These are phyloP conservation scores for Kalmusia sp. DNA, from an alignment of 2,329 filamentous ascomycete species.

Conservation along the genomic window DNA sequence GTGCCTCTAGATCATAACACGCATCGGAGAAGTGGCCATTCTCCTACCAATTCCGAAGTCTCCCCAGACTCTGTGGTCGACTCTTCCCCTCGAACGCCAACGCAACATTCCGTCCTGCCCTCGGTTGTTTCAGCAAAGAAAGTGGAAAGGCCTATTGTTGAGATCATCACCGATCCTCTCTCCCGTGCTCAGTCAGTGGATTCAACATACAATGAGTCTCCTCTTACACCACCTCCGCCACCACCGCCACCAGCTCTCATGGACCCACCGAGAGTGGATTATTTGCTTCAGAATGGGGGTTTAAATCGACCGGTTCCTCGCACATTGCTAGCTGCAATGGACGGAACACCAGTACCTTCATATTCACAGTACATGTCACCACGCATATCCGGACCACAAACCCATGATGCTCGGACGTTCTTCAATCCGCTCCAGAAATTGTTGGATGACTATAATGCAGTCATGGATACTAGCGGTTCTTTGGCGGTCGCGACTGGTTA, in stretches of 20 bases:
- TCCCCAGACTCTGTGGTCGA: slow-evolving; percentile 51
- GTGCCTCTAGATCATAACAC: slow-evolving; percentile 49
- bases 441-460: slow-evolving; percentile 83
- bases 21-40: slow-evolving; percentile 31
- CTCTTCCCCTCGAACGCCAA: slow-evolving; percentile 56
- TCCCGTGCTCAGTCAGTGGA: slow-evolving; percentile 43
- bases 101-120: slow-evolving; percentile 47
- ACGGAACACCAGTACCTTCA: slow-evolving; percentile 61
- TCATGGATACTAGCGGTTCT: slow-evolving; percentile 84
- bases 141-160: slow-evolving; percentile 45
- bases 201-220: slow-evolving; percentile 54
- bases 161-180: slow-evolving; percentile 53
- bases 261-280: slow-evolving; percentile 85
- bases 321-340: slow-evolving; percentile 72
- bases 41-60: slow-evolving; percentile 45
- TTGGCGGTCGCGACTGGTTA: slow-evolving; percentile 95
- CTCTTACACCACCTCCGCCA: slow-evolving; percentile 71
- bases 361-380: slow-evolving; percentile 68
- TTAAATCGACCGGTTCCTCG: slow-evolving; percentile 75
- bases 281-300: slow-evolving; percentile 88
- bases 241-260: slow-evolving; percentile 72
- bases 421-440: slow-evolving; percentile 85
- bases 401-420: slow-evolving; percentile 70
- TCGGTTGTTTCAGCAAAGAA: slow-evolving; percentile 37
- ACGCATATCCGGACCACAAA: slow-evolving; percentile 42